phyloP scores from a whole-genome alignment of 768 basidiomycete species.

The Obba rivulosa region DNA sequence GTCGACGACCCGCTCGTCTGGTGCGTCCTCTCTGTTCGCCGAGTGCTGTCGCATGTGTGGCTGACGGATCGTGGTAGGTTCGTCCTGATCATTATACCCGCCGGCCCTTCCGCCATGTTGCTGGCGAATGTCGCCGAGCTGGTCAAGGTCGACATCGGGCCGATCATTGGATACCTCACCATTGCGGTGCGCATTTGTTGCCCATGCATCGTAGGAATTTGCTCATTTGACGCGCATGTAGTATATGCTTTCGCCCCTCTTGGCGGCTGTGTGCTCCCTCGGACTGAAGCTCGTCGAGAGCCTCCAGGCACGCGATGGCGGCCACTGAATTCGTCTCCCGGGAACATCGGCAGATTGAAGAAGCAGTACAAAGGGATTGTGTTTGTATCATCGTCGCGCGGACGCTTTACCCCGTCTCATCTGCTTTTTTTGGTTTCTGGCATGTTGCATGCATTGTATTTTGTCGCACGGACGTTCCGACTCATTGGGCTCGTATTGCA shows the following conservation, averaged over 20 bases:
- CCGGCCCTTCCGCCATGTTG: slow-evolving; percentile 26
- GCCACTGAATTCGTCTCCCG: no score
- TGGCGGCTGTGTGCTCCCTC: slow-evolving; percentile 21
- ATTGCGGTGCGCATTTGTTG: slow-evolving; percentile 15
- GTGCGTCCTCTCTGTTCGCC: slow-evolving; percentile 9
- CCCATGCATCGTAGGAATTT: not conserved
- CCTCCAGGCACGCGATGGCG: slow-evolving; percentile 6
- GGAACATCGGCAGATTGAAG: no score
- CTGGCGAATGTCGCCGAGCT: slow-evolving; percentile 25
- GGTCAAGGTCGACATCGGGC: slow-evolving; percentile 22
- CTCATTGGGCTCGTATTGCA: no score
- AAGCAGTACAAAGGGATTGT: no score
- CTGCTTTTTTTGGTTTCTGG: no score
- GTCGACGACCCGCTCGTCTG: slow-evolving; percentile 25
- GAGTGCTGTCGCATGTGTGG: not conserved
- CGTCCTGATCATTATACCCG: slow-evolving; percentile 23
- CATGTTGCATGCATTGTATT: no score
- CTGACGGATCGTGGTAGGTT: slow-evolving; percentile 14
- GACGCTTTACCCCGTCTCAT: no score
- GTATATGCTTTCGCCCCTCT: slow-evolving; percentile 24
- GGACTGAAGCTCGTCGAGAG: slow-evolving; percentile 19
- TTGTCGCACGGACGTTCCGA: no score
- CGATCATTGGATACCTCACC: slow-evolving; percentile 24
- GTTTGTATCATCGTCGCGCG: no score
- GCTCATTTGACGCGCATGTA: slow-evolving; percentile 1